Conservation (phyloP, 345 rosid species). For the Ceriops tagal region DNA sequence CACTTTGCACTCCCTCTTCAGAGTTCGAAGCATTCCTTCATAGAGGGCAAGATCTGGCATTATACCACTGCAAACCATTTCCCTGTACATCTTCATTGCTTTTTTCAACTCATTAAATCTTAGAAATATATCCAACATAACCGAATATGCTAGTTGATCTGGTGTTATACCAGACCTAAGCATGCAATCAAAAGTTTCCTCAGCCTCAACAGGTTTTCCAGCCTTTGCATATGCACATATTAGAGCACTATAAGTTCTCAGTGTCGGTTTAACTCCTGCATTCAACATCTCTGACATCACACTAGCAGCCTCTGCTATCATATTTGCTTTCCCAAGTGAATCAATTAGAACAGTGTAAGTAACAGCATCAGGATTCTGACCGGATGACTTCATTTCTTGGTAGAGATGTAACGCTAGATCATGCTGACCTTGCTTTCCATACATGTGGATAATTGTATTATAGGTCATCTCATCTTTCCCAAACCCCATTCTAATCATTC, state of each 20-base stretch:
- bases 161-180: conserved; percentile 71
- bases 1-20: conserved; percentile 46
- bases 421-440: conserved; percentile 81
- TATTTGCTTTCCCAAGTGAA: conserved; percentile 83
- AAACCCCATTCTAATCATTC: conserved; percentile 77
- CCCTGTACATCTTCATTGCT: conserved; percentile 55
- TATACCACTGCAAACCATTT: conserved; percentile 63
- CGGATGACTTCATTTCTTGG: conserved; percentile 71
- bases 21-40: conserved; percentile 50
- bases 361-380: conserved; percentile 75
- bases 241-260: conserved; percentile 88
- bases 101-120: conserved; percentile 58
- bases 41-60: conserved; percentile 54
- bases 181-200: conserved; percentile 73
- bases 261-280: conserved; percentile 70
- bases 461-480: conserved; percentile 85
- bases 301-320: conserved; percentile 61
- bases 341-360: conserved; percentile 91
- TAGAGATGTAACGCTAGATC: conserved; percentile 74
- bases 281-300: conserved; percentile 94
- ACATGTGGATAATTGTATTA: conserved; percentile 92
- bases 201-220: conserved; percentile 76
- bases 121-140: conserved; percentile 75
- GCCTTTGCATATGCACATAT: conserved; percentile 95
- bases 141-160: conserved; percentile 77